Percentiles rank a stretch among this genome's conserved stretches.
Conservation (phyloP, 345 rosid species). For the Geranium brycei region DNA sequence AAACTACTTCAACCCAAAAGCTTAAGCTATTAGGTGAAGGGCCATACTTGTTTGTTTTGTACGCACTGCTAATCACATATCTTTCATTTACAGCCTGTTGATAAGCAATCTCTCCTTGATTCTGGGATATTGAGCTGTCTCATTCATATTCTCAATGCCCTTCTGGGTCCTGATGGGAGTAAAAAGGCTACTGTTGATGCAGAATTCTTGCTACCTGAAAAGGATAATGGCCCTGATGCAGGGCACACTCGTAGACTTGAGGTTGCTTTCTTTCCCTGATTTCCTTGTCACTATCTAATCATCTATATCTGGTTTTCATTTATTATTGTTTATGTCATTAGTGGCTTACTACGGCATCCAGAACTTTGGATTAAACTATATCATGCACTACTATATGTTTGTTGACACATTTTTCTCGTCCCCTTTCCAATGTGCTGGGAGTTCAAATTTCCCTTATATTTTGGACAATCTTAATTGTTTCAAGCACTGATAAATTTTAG, state of each 20-base stretch:
- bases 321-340: background rate
- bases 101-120: slow-evolving; percentile 93
- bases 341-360: too few species aligned
- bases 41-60: background rate
- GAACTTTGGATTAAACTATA: too few species aligned
- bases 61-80: slow-evolving; percentile 5
- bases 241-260: slow-evolving; percentile 60
- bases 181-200: slow-evolving; percentile 23
- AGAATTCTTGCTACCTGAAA: slow-evolving; percentile 24
- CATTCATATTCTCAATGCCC: slow-evolving; percentile 64
- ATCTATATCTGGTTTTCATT: background rate
- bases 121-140: slow-evolving; percentile 98
- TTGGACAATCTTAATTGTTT: background rate
- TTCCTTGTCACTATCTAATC: background rate
- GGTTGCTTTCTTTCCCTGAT: slow-evolving; percentile 33
- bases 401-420: background rate
- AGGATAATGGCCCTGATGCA: slow-evolving; percentile 22
- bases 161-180: slow-evolving; percentile 47
- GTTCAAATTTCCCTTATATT: background rate
- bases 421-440: background rate
- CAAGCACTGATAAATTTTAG: background rate
- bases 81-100: slow-evolving; percentile 60
- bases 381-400: background rate
- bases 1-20: too few species aligned
- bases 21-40: too few species aligned